These are phyloP conservation scores for Candida silvicultrix DNA, from an alignment of 805 yeast genomes.

Conservation along the genomic window DNA sequence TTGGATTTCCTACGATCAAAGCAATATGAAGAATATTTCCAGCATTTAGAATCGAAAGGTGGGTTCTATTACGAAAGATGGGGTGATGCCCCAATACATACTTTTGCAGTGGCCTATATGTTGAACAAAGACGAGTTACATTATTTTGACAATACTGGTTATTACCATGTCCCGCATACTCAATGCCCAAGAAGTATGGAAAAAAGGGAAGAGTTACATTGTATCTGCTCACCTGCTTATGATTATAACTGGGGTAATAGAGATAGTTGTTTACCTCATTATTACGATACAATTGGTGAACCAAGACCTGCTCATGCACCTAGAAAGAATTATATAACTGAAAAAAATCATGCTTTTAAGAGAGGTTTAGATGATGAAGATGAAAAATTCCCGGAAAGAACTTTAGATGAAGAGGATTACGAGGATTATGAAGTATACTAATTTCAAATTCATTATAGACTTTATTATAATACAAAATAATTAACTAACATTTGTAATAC, in stretches of 20 bases:
- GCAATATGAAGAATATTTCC: constrained; percentile 53
- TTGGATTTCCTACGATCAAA: constrained; percentile 59
- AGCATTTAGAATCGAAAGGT: constrained; percentile 57
- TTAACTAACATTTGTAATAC: too few species aligned
- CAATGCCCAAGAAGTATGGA: constrained; percentile 51
- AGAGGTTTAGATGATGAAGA: neutral
- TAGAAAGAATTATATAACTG: constrained; percentile 1
- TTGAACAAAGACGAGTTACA: constrained; percentile 52
- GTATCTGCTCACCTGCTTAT: constrained; percentile 39
- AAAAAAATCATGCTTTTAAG: neutral
- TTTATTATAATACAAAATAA: too few species aligned
- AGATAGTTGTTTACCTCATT: constrained; percentile 20
- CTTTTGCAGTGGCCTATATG: constrained; percentile 64
- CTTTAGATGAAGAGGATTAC: neutral
- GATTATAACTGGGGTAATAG: constrained; percentile 21
- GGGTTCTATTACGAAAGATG: constrained; percentile 85
- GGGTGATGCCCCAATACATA: constrained; percentile 94
- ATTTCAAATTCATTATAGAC: neutral
- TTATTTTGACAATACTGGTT: constrained; percentile 72
- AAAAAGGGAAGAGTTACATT: constrained; percentile 37
- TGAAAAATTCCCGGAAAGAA: neutral
- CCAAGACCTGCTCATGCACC: constrained; percentile 17
- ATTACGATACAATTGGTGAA: constrained; percentile 11
- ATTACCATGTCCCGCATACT: constrained; percentile 53
- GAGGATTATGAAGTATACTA: neutral